Conservation (phyloP, 2,329 filamentous ascomycete genomes). For the Periconia macrospinosa region DNA sequence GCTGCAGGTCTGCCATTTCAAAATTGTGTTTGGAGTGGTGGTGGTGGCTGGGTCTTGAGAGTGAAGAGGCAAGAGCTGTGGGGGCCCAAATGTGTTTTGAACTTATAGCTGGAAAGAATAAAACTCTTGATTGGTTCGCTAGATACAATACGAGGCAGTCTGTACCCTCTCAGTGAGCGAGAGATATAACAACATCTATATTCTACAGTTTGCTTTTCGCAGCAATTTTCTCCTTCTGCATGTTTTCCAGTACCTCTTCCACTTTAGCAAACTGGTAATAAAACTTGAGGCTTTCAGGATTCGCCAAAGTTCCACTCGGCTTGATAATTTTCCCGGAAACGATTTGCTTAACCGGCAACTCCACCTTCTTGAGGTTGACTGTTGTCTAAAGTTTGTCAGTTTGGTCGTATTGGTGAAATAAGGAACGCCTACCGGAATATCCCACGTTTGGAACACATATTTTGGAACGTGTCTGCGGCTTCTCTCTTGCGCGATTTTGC, state of each 20-base stretch:
- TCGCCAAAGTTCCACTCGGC: conserved; percentile 74
- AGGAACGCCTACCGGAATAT: conserved; percentile 69
- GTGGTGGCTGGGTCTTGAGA: background rate
- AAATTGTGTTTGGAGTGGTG: background rate
- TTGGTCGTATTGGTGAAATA: background rate
- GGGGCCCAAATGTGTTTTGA: background rate
- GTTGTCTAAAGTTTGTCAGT: conserved; percentile 61
- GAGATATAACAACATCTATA: background rate
- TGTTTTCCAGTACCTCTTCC: conserved; percentile 57
- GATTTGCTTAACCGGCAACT: conserved; percentile 82
- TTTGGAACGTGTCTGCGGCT: conserved; percentile 76
- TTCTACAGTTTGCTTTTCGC: conserved; percentile 29
- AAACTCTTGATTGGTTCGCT: background rate
- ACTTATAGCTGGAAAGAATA: background rate
- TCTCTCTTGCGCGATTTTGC: conserved; percentile 65
- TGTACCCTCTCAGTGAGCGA: background rate
- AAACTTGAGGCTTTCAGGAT: conserved; percentile 73
- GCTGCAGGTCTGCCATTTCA: background rate
- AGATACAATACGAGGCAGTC: background rate
- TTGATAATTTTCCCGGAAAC: conserved; percentile 74
- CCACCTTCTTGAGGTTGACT: conserved; percentile 83
- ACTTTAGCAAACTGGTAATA: conserved; percentile 79
- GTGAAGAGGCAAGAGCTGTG: background rate
- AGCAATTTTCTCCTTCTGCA: conserved; percentile 13
- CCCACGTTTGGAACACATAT: conserved; percentile 77